Evolutionary conservation across 2,329 filamentous ascomycete species (phyloP), one percentile per base, ranked within the genome.

Genomic region (Exophiala sp.): DNA sequence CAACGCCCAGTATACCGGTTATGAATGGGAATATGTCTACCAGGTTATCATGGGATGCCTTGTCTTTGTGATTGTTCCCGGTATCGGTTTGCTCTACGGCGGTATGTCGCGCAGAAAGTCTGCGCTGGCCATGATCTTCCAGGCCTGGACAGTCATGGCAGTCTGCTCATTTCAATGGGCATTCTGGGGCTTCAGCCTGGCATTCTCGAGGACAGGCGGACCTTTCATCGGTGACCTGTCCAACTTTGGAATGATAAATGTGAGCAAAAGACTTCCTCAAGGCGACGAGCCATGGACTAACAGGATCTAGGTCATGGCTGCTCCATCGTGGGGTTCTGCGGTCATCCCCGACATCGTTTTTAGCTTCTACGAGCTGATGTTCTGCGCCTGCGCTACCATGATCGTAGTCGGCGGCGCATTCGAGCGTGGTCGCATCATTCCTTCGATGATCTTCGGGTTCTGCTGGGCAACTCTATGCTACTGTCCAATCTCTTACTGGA

Each of bases 391-490:
- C 63, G 73, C 71, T 18, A 71, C 85, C 2, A 81, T 84, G 72
- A 83, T 87, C 59, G 79, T 86, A 8, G 78, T 85, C 18, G 84
- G 84, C 32, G 83, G 83, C 44, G 78, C 81, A 2, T 85, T 86
- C 54, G 80, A 83, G 62, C 74, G 81, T 64, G 83, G 83, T n/a
- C 78, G 81, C 20, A 84, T 86, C 64, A 53, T 86, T 16, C 82
- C 80, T 39, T 84, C 82, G 7, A 76, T 88, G 64, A 72, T 88
- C 21, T 88, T 88, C 72, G 84, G 85, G 64, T 87, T 89, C 70
- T 76, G 85, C 68, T 88, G 85, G 85, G 75, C 82, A 12, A 88
- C 85, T 38, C 76, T 88, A 58, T 84, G 88, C 57, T 88, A 89
- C 71, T 84, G 86, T 64, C 61, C 61, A 16, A 81, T 89, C 57